Percentiles rank a stretch among this genome's conserved stretches.
Conservation (phyloP, 371 early-diverging fungal species). For the Rhizopus microsporus region DNA sequence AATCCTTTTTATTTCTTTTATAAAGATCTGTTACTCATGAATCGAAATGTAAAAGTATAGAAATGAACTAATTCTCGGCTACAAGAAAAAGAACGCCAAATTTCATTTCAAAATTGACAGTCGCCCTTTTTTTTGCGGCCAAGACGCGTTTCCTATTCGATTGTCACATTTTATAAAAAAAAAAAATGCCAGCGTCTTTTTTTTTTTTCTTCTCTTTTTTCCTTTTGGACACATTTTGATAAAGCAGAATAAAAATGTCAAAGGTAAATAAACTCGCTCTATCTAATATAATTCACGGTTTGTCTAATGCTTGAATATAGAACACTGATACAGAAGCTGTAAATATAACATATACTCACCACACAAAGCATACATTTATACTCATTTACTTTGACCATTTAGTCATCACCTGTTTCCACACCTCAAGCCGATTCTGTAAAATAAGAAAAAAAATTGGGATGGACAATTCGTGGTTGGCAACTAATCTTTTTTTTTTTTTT, state of each 20-base stretch:
- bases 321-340: conserved; percentile 21
- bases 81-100: neutral
- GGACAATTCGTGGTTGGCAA: neutral
- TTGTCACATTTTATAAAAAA: neutral
- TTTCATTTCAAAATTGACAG: conserved; percentile 1
- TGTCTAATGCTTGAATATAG: conserved; percentile 18
- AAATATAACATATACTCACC: neutral
- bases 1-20: too few relatives aligned
- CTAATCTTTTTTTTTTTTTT: neutral
- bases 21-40: too few relatives aligned
- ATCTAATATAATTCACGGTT: too few relatives aligned
- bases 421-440: conserved; percentile 27
- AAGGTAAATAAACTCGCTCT: neutral
- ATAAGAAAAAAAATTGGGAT: neutral
- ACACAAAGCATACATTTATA: neutral
- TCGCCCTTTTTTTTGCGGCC: neutral
- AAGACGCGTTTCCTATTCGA: neutral
- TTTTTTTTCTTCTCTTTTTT: conserved; percentile 6
- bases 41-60: neutral
- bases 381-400: neutral
- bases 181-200: conserved; percentile 3
- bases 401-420: conserved; percentile 16
- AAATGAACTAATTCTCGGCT: neutral
- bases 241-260: neutral
- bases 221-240: conserved; percentile 1